phyloP scores from a whole-genome alignment of 148 eudicot species.

The Vaccinium vitisidaea region DNA sequence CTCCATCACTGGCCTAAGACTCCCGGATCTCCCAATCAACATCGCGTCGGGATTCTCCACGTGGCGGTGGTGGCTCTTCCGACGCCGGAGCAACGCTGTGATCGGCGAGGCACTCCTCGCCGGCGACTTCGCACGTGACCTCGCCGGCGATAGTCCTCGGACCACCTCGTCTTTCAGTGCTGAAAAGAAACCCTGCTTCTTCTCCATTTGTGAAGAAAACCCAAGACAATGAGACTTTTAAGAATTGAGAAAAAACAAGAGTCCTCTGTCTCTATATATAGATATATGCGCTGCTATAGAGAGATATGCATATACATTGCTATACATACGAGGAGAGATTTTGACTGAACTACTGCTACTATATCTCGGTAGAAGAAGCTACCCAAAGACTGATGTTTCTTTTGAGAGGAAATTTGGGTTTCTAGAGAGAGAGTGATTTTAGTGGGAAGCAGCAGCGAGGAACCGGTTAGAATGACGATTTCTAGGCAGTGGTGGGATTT shows the following conservation, averaged over 20 bases:
- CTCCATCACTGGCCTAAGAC: slow-evolving; percentile 51
- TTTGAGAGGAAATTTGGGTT: neutral
- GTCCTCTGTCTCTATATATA: no score
- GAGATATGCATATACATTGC: no score
- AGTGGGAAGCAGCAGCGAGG: neutral
- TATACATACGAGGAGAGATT: no score
- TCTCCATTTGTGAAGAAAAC: slow-evolving; percentile 43
- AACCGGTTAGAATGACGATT: slow-evolving; percentile 5
- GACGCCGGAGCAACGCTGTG: slow-evolving; percentile 44
- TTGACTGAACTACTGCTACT: no score
- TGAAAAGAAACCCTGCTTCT: slow-evolving; percentile 72
- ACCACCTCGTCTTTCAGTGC: slow-evolving; percentile 74
- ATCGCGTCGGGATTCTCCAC: slow-evolving; percentile 30
- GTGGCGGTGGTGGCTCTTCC: slow-evolving; percentile 24
- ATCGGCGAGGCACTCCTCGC: slow-evolving; percentile 59
- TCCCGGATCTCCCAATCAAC: slow-evolving; percentile 42
- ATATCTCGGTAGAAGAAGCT: no score
- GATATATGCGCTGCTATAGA: no score
- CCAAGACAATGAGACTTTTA: no score
- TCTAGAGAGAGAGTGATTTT: neutral
- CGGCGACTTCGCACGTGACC: slow-evolving; percentile 59
- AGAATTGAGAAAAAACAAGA: no score
- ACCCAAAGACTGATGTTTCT: no score
- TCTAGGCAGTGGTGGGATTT: neutral
- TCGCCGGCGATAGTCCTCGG: slow-evolving; percentile 72